Percentiles rank a stretch among this genome's conserved stretches.
Evolutionary conservation across 208 protist genomes (phyloP).

Genomic region (Borovskyia barvae): DNA sequence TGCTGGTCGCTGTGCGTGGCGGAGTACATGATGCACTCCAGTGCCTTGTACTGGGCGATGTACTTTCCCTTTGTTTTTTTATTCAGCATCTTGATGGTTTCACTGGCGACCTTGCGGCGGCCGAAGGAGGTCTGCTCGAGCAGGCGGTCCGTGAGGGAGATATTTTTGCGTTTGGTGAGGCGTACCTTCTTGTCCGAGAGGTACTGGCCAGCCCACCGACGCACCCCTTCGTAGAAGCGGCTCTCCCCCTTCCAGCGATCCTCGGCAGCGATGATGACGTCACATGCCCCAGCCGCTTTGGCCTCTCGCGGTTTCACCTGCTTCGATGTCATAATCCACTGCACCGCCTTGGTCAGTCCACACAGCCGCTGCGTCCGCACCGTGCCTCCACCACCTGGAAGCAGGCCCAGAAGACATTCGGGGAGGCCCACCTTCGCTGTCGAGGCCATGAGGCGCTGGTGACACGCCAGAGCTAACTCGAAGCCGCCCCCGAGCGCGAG

Average conservation of each 20-base stretch:
- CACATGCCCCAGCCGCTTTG: conserved; percentile 71
- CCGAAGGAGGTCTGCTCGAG: conserved; percentile 63
- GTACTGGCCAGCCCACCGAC: conserved; percentile 50
- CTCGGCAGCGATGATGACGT: conserved; percentile 44
- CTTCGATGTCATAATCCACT: conserved; percentile 87
- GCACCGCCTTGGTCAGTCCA: conserved; percentile 83
- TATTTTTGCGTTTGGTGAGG: conserved; percentile 46
- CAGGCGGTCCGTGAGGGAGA: conserved; percentile 45
- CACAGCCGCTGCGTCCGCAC: conserved; percentile 93
- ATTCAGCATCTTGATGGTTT: conserved; percentile 68
- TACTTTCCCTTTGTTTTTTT: conserved; percentile 93
- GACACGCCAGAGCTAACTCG: conserved; percentile 93
- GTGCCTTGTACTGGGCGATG: conserved; percentile 92
- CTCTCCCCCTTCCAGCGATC: conserved; percentile 65
- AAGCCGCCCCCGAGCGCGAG: conserved; percentile 93
- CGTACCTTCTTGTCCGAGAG: conserved; percentile 55
- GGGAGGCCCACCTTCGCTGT: conserved; percentile 69
- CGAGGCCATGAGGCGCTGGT: conserved; percentile 78
- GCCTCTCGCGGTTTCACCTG: conserved; percentile 69
- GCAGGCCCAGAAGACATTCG: conserved; percentile 93
- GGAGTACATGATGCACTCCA: conserved; percentile 86
- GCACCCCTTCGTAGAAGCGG: conserved; percentile 72
- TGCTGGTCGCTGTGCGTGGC: conserved; percentile 53
- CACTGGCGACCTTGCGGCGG: conserved; percentile 46
- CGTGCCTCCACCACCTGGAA: conserved; percentile 94